Conservation (phyloP, 441 rosid genomes). For the Gossypium gossypioides region DNA sequence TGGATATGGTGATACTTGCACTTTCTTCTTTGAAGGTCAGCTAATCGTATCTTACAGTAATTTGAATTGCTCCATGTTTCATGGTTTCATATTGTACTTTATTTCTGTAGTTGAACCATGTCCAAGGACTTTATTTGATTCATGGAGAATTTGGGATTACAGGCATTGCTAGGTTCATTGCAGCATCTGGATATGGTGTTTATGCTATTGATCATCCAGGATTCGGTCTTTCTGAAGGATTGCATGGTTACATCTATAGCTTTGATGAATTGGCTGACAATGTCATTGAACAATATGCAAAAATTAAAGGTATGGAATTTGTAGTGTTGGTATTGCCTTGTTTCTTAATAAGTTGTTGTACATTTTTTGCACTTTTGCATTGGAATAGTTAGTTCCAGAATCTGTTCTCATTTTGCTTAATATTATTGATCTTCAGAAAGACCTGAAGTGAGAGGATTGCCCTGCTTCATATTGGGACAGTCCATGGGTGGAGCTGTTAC, state of each 20-base stretch:
- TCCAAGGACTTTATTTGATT: background rate
- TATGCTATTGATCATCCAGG: constrained; percentile 89
- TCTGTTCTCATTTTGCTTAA: constrained; percentile 8
- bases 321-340: background rate
- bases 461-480: constrained; percentile 72
- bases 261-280: constrained; percentile 67
- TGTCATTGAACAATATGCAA: constrained; percentile 55
- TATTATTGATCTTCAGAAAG: constrained; percentile 33
- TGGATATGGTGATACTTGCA: constrained; percentile 96
- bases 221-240: constrained; percentile 80
- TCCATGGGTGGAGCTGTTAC: constrained; percentile 97
- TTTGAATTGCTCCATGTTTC: background rate
- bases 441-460: constrained; percentile 59
- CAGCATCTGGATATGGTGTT: constrained; percentile 58
- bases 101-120: background rate
- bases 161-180: constrained; percentile 76
- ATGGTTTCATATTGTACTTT: background rate
- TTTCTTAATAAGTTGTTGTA: background rate
- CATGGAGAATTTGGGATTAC: constrained; percentile 14
- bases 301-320: constrained; percentile 52
- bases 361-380: background rate
- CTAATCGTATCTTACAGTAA: constrained; percentile 7
- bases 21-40: constrained; percentile 94
- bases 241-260: constrained; percentile 69
- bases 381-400: background rate